A percentile compares a stretch with the other conserved stretches of the same genome.
Conservation (phyloP, 2,329 filamentous ascomycete genomes). For the Diaporthe batatas region DNA sequence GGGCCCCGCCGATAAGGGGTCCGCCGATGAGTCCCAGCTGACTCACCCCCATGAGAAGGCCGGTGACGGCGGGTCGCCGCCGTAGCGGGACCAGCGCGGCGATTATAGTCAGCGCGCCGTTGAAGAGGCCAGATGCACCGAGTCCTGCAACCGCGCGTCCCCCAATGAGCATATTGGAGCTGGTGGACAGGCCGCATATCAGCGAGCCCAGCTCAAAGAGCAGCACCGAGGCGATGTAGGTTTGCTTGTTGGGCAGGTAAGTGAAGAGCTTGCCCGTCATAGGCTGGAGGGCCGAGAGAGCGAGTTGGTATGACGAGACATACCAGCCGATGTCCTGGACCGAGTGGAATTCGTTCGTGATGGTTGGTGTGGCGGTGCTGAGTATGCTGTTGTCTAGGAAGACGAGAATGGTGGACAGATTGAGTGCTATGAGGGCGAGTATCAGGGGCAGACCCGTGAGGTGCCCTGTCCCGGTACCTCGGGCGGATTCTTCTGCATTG, state of each 20-base stretch:
- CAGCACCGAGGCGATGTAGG: slow-evolving; percentile 51
- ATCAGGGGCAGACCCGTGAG: slow-evolving; percentile 1
- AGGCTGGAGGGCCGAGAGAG: slow-evolving; percentile 49
- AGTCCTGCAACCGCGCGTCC: slow-evolving; percentile 37
- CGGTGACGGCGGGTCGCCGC: slow-evolving; percentile 53
- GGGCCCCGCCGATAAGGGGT: slow-evolving; percentile 39
- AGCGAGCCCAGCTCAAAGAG: slow-evolving; percentile 62
- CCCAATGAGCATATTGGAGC: slow-evolving; percentile 36
- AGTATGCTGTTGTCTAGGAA: slow-evolving; percentile 32
- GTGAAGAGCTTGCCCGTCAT: slow-evolving; percentile 51
- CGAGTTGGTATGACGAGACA: slow-evolving; percentile 53
- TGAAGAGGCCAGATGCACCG: slow-evolving; percentile 36
- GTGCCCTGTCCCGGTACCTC: background rate
- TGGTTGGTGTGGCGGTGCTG: slow-evolving; percentile 48
- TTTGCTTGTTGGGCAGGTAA: slow-evolving; percentile 52
- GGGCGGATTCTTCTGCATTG: background rate
- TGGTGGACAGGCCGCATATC: slow-evolving; percentile 47
- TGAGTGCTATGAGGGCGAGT: slow-evolving; percentile 5
- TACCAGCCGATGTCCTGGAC: slow-evolving; percentile 60
- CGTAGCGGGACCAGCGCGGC: slow-evolving; percentile 53
- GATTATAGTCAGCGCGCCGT: slow-evolving; percentile 50
- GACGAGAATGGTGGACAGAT: slow-evolving; percentile 7
- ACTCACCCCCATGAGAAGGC: slow-evolving; percentile 45
- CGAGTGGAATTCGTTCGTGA: slow-evolving; percentile 50
- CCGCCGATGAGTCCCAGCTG: slow-evolving; percentile 43